Percentiles rank a stretch among this genome's conserved stretches.
Evolutionary conservation across 768 basidiomycete genomes (phyloP).

Genomic region (Tulasnella sp.): DNA sequence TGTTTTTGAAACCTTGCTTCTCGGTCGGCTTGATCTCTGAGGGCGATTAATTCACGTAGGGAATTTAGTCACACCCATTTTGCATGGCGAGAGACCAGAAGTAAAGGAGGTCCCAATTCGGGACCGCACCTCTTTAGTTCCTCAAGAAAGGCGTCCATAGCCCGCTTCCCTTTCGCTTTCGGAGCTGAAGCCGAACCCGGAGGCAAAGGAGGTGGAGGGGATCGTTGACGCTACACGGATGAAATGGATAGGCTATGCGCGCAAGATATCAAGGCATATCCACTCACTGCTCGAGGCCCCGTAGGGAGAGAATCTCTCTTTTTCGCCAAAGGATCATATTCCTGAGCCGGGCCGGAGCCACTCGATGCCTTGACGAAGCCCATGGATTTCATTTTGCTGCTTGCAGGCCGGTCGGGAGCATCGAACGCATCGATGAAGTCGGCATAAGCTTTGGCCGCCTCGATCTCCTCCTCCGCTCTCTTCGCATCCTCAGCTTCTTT

Average conservation of each 20-base stretch:
- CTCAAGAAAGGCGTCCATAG: slow-evolving; percentile 92
- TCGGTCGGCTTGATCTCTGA: slow-evolving; percentile 83
- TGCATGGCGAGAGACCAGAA: not conserved
- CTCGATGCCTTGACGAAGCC: slow-evolving; percentile 20
- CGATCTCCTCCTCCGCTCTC: slow-evolving; percentile 70
- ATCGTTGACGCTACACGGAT: not conserved
- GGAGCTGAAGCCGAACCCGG: slow-evolving; percentile 34
- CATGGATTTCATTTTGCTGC: slow-evolving; percentile 18
- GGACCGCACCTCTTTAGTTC: slow-evolving; percentile 77
- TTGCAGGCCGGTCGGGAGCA: slow-evolving; percentile 26
- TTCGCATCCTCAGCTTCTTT: slow-evolving; percentile 87
- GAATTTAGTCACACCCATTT: slow-evolving; percentile 13
- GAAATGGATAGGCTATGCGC: not conserved
- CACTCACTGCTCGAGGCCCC: not conserved
- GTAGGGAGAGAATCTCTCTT: not conserved
- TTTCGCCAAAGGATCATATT: slow-evolving; percentile 9
- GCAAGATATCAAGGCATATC: slow-evolving; percentile 4
- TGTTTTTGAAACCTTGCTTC: slow-evolving; percentile 61
- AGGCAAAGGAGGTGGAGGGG: slow-evolving; percentile 25
- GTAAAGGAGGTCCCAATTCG: not conserved
- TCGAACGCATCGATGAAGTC: slow-evolving; percentile 83
- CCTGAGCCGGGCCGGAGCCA: not conserved
- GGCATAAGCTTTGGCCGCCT: slow-evolving; percentile 66
- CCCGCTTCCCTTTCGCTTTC: slow-evolving; percentile 86
- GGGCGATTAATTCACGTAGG: not conserved